These are phyloP conservation scores for Dalbergia cochinchinensis DNA, from an alignment of 306 rosid species.

Conservation along the genomic window DNA sequence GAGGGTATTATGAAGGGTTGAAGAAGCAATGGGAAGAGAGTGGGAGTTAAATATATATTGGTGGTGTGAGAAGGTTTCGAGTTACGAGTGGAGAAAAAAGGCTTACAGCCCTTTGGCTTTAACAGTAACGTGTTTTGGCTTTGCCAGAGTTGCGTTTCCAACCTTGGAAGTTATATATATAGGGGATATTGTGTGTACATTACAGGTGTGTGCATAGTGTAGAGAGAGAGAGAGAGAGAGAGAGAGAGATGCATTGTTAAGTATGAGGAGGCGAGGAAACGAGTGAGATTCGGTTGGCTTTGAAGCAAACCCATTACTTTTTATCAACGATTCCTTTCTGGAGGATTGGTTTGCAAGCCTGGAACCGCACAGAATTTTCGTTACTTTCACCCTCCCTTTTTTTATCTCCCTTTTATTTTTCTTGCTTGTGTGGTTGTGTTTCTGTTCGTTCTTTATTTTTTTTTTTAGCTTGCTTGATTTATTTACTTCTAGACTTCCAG, in stretches of 20 bases:
- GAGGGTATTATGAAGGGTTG: too few species aligned
- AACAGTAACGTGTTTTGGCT: constrained; percentile 58
- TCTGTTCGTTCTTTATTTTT: neutral
- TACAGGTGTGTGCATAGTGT: constrained; percentile 28
- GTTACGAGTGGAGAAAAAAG: constrained; percentile 39
- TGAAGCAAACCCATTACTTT: constrained; percentile 97
- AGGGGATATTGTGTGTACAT: neutral
- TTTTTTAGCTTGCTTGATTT: constrained; percentile 22
- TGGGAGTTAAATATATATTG: constrained; percentile 45
- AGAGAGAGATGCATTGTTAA: constrained; percentile 62
- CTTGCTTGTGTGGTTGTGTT: neutral
- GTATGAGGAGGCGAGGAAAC: constrained; percentile 83
- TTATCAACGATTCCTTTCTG: constrained; percentile 84
- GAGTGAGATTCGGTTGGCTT: constrained; percentile 98
- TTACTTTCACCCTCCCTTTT: neutral
- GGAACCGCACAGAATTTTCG: constrained; percentile 67
- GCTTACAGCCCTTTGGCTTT: constrained; percentile 21
- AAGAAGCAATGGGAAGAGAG: constrained; percentile 40
- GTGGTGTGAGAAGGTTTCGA: constrained; percentile 39
- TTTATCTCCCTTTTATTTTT: constrained; percentile 26
- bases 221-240: constrained; percentile 32
- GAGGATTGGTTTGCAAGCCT: constrained; percentile 95
- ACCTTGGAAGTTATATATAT: constrained; percentile 62
- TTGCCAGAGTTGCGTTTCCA: constrained; percentile 67
- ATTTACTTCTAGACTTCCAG: constrained; percentile 5